Percentiles rank a stretch among this genome's conserved stretches.
Evolutionary conservation across 75 land plant species (phyloP).

Genomic region (Cunninghamia lanceolata): DNA sequence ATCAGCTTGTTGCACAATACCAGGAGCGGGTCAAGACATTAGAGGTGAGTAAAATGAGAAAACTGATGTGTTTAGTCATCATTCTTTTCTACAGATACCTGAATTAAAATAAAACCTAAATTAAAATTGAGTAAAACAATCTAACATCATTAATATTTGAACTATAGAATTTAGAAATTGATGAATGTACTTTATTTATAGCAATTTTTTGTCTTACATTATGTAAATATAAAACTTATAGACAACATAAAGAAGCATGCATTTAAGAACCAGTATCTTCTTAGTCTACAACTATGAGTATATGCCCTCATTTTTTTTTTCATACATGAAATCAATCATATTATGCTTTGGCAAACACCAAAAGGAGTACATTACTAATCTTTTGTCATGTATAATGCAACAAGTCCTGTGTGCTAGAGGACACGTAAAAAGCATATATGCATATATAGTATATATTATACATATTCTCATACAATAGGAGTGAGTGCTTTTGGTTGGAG

Average conservation of each 20-base stretch:
- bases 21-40: slow-evolving; percentile 83
- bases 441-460: too few species aligned
- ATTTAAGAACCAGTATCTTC: neutral
- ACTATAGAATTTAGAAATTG: neutral
- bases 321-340: neutral
- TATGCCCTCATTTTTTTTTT: neutral
- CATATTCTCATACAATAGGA: too few species aligned
- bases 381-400: too few species aligned
- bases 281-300: neutral
- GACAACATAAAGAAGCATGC: neutral
- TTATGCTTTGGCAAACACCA: too few species aligned
- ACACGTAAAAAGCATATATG: too few species aligned
- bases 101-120: neutral
- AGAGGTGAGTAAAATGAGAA: slow-evolving; percentile 48
- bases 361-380: too few species aligned
- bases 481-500: too few species aligned
- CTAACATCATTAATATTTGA: neutral
- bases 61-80: neutral
- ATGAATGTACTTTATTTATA: neutral
- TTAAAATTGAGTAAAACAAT: neutral
- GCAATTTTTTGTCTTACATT: neutral
- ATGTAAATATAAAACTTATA: neutral
- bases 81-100: neutral
- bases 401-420: too few species aligned
- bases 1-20: slow-evolving; percentile 77